phyloP scores from a whole-genome alignment of 2,329 filamentous ascomycete species.

The Diaporthe amygdali region DNA sequence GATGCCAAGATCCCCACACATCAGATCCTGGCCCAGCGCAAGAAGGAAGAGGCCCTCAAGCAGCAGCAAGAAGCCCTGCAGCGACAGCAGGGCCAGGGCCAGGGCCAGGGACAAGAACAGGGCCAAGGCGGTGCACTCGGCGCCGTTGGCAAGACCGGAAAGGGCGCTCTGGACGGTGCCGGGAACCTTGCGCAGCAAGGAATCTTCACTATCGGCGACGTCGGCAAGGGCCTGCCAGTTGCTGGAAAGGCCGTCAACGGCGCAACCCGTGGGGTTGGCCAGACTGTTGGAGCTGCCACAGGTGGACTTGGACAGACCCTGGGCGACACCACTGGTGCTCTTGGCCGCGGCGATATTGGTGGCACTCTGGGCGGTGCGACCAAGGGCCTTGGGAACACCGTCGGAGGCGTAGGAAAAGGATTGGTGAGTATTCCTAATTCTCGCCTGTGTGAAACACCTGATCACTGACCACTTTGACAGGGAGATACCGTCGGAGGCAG shows the following conservation, averaged over 20 bases:
- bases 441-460: accelerated
- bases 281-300: conserved; percentile 21
- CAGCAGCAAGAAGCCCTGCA: conserved; percentile 9
- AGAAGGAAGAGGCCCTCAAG: conserved; percentile 6
- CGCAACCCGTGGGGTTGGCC: conserved; percentile 19
- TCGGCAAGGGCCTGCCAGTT: conserved; percentile 20
- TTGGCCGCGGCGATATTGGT: conserved; percentile 20
- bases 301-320: conserved; percentile 18
- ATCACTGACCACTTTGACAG: background rate
- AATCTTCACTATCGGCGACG: conserved; percentile 15
- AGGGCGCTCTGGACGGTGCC: conserved; percentile 10
- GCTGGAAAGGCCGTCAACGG: conserved; percentile 22
- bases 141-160: background rate
- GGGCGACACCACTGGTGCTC: conserved; percentile 22
- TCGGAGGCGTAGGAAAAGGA: conserved; percentile 24
- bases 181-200: conserved; percentile 19
- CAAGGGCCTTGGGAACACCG: conserved; percentile 20
- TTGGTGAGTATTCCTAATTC: background rate
- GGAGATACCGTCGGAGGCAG: conserved; percentile 25
- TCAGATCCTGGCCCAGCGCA: conserved; percentile 23
- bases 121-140: background rate
- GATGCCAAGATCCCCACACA: conserved; percentile 16
- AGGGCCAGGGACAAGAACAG: background rate
- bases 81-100: background rate
- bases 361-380: conserved; percentile 18